Evolutionary conservation across 371 early-diverging fungal genomes (phyloP).

Genomic region (Mortierella sp.): DNA sequence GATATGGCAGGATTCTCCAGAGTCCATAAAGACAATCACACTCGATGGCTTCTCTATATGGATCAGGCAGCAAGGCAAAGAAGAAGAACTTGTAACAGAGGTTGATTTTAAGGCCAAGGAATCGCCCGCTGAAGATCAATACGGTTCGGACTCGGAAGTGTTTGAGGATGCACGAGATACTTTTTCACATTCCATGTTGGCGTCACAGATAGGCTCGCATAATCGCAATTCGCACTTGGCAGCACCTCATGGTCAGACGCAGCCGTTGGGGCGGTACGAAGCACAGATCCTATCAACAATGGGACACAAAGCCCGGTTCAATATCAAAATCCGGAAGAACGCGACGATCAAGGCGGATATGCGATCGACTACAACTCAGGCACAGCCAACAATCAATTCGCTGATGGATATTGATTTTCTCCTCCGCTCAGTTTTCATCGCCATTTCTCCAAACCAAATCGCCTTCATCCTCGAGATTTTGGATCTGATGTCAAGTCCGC

Average conservation of each 20-base stretch:
- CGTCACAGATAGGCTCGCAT: conserved; percentile 10
- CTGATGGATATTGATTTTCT: conserved; percentile 45
- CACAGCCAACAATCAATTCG: conserved; percentile 20
- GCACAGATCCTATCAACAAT: conserved; percentile 43
- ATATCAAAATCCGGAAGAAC: conserved; percentile 45
- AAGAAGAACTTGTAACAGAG: conserved; percentile 3
- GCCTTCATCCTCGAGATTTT: conserved; percentile 52
- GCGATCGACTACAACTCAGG: conserved; percentile 12
- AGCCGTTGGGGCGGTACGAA: conserved; percentile 13
- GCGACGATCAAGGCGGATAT: conserved; percentile 18
- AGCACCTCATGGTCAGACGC: not conserved
- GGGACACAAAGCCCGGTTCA: conserved; percentile 40
- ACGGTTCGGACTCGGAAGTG: conserved; percentile 43
- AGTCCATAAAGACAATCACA: conserved; percentile 45
- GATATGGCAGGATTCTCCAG: conserved; percentile 49
- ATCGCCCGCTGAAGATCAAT: not conserved
- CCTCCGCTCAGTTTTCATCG: conserved; percentile 42
- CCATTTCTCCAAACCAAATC: conserved; percentile 50
- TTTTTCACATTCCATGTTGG: conserved; percentile 33
- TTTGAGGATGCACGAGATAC: conserved; percentile 47
- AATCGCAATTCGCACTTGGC: not conserved
- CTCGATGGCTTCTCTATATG: conserved; percentile 49
- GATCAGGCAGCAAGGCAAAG: conserved; percentile 29
- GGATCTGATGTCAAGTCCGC: conserved; percentile 20
- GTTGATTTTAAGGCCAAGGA: not conserved